Conservation (phyloP, 257 asterid species). For the Penstemon barbatus region DNA sequence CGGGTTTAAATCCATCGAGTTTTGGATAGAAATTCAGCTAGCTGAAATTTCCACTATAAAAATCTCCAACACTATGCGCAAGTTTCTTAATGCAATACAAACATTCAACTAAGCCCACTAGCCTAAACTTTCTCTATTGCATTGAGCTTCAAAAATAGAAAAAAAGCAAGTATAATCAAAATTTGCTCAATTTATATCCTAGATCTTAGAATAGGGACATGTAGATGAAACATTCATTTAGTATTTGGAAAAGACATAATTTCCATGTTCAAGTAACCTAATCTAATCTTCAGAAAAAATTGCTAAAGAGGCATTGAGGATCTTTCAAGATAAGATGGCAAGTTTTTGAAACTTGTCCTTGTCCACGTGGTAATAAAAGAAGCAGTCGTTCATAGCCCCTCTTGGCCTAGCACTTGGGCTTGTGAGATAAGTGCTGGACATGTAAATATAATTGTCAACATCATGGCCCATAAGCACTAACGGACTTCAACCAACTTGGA, state of each 20-base stretch:
- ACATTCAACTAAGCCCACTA: too few species aligned
- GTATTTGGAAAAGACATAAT: slow-evolving; percentile 24
- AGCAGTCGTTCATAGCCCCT: slow-evolving; percentile 31
- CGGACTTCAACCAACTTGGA: slow-evolving; percentile 22
- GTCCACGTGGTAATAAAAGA: slow-evolving; percentile 38
- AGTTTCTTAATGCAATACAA: too few species aligned
- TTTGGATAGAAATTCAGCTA: too few species aligned
- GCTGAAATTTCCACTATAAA: too few species aligned
- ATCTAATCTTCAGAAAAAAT: background rate
- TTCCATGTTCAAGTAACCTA: slow-evolving; percentile 27
- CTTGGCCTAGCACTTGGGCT: slow-evolving; percentile 24
- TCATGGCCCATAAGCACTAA: slow-evolving; percentile 33
- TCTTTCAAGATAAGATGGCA: background rate
- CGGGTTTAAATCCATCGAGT: too few species aligned
- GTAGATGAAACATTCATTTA: background rate
- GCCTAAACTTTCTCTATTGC: too few species aligned
- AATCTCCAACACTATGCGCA: too few species aligned
- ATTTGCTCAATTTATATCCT: too few species aligned
- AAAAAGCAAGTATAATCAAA: background rate
- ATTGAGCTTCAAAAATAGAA: too few species aligned
- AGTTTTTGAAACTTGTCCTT: background rate
- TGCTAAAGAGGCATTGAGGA: slow-evolving; percentile 1
- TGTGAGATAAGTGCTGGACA: slow-evolving; percentile 18
- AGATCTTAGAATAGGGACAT: background rate
- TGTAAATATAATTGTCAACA: slow-evolving; percentile 8